A percentile compares a stretch with the other conserved stretches of the same genome.
Conservation (phyloP, 1,139 yeast genomes). For the Yamadazyma buinensis region DNA sequence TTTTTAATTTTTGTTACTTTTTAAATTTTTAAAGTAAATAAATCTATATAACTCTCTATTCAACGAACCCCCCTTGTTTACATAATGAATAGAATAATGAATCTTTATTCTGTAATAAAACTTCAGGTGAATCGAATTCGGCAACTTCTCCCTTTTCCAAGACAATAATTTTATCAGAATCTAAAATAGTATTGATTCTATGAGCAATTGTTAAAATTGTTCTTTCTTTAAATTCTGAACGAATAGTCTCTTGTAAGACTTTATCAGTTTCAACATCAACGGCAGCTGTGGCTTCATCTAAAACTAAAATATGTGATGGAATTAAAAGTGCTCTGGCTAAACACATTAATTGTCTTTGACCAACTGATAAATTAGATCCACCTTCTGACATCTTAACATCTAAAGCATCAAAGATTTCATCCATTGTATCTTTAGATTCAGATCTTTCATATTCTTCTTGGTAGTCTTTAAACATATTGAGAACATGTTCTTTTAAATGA, state of each 20-base stretch:
- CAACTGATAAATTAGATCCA: slow-evolving; percentile 84
- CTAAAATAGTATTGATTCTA: slow-evolving; percentile 88
- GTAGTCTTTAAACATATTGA: slow-evolving; percentile 47
- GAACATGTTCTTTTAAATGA: slow-evolving; percentile 74
- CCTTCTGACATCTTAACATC: slow-evolving; percentile 72
- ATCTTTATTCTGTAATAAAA: slow-evolving; percentile 59
- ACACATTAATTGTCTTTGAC: slow-evolving; percentile 90
- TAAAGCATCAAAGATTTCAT: slow-evolving; percentile 30
- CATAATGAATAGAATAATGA: slow-evolving; percentile 78
- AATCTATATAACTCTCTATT: slow-evolving; percentile 7
- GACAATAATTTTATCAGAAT: slow-evolving; percentile 84
- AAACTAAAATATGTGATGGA: slow-evolving; percentile 71
- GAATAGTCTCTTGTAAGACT: slow-evolving; percentile 80
- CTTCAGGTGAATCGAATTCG: slow-evolving; percentile 80
- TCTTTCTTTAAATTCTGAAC: slow-evolving; percentile 79
- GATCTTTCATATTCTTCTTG: slow-evolving; percentile 23
- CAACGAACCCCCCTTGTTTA: slow-evolving; percentile 58
- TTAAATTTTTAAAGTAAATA: neutral
- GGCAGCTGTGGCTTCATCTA: slow-evolving; percentile 97
- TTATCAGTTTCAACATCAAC: slow-evolving; percentile 95
- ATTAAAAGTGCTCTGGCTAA: slow-evolving; percentile 83
- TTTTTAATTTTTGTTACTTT: neutral
- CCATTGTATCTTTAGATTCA: slow-evolving; percentile 9
- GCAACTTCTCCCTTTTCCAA: slow-evolving; percentile 80
- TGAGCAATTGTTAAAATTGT: slow-evolving; percentile 95